Conservation (phyloP, 768 basidiomycete species). For the Boletus rufocinnamomeus region DNA sequence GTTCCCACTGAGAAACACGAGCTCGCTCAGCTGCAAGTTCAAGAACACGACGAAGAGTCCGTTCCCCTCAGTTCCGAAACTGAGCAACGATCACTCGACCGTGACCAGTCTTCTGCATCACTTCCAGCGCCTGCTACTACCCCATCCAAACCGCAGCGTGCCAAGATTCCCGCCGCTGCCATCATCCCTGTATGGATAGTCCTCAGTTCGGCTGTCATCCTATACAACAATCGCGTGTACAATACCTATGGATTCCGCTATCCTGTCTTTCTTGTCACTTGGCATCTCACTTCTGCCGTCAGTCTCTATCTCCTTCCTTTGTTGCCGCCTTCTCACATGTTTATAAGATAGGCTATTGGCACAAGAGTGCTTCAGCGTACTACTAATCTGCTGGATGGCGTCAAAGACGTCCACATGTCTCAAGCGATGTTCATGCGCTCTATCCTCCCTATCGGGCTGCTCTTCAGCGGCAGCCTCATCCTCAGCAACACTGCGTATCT, state of each 20-base stretch:
- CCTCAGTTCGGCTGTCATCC: constrained; percentile 86
- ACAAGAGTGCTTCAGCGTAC: constrained; percentile 83
- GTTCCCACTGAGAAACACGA: constrained; percentile 23
- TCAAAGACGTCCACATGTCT: constrained; percentile 77
- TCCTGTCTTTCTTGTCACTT: constrained; percentile 93
- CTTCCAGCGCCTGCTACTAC: constrained; percentile 64
- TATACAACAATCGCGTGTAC: constrained; percentile 94
- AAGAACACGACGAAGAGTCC: constrained; percentile 22
- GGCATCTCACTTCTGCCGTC: constrained; percentile 73
- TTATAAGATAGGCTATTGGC: constrained; percentile 60
- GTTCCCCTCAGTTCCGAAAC: background rate
- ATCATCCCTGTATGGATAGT: constrained; percentile 94
- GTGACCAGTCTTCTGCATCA: constrained; percentile 19
- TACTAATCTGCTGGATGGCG: constrained; percentile 76
- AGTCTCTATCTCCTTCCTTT: constrained; percentile 24
- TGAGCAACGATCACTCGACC: constrained; percentile 3
- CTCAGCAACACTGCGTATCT: constrained; percentile 93
- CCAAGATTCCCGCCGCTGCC: constrained; percentile 60
- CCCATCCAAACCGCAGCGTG: constrained; percentile 42
- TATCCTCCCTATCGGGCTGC: constrained; percentile 90
- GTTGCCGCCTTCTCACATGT: constrained; percentile 1
- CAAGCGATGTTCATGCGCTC: constrained; percentile 77
- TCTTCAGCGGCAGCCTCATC: constrained; percentile 92
- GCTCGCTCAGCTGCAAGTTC: constrained; percentile 18
- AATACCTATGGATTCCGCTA: constrained; percentile 81